Conservation (phyloP, 192 early-diverging fungal genomes). For the Geosiphon pyriformis region DNA sequence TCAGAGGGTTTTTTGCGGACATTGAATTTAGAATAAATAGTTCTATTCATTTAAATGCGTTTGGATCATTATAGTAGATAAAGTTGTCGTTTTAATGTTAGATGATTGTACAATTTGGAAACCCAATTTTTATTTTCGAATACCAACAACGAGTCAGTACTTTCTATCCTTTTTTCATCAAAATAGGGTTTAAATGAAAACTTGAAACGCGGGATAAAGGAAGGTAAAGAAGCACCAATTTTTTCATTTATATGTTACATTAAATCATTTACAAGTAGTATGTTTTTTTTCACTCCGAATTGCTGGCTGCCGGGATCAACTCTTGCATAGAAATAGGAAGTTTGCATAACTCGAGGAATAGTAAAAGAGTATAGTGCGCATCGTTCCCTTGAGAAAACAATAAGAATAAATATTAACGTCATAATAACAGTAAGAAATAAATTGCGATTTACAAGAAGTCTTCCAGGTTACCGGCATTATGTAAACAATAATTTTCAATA, state of each 20-base stretch:
- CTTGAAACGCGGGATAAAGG: background rate
- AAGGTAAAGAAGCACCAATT: background rate
- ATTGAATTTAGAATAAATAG: no score
- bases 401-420: background rate
- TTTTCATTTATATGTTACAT: background rate
- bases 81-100: no score
- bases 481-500: constrained; percentile 47
- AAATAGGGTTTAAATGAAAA: background rate
- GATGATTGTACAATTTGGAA: no score
- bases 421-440: background rate
- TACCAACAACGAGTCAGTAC: no score
- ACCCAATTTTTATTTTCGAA: no score
- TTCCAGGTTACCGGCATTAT: constrained; percentile 43
- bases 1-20: constrained; percentile 67
- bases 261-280: background rate
- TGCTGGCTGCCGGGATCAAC: background rate
- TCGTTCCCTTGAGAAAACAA: constrained; percentile 42
- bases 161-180: background rate
- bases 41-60: no score
- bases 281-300: background rate
- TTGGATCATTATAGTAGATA: no score
- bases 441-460: background rate
- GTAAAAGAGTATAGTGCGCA: constrained; percentile 46
- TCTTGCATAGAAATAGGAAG: background rate
- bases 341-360: constrained; percentile 32